Evolutionary conservation across 2,329 filamentous ascomycete genomes (phyloP).

Genomic region (Claviceps sp.): DNA sequence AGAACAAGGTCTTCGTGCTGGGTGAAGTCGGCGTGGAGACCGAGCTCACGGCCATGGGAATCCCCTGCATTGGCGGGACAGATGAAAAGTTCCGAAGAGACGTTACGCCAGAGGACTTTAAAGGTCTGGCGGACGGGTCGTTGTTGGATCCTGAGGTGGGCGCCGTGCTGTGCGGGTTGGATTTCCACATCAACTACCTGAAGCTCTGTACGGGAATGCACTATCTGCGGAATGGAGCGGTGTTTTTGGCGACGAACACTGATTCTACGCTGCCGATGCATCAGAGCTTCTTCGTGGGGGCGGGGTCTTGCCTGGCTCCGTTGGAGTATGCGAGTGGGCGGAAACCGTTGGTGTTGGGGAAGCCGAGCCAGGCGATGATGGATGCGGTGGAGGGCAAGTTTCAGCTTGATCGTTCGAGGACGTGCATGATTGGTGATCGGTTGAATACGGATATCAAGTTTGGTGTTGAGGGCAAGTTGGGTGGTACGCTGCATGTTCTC

Average conservation of each 20-base stretch:
- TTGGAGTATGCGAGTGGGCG: constrained; percentile 57
- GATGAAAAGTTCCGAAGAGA: constrained; percentile 67
- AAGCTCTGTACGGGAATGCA: constrained; percentile 78
- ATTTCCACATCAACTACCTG: constrained; percentile 91
- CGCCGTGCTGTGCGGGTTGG: constrained; percentile 76
- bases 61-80: constrained; percentile 76
- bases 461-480: constrained; percentile 78
- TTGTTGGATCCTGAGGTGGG: constrained; percentile 78
- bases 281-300: constrained; percentile 78
- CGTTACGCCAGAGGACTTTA: constrained; percentile 69
- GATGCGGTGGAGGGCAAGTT: constrained; percentile 96
- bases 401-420: constrained; percentile 65
- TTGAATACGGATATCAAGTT: constrained; percentile 95
- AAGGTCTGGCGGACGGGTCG: constrained; percentile 59
- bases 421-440: constrained; percentile 93
- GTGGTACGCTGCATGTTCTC: constrained; percentile 80
- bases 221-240: constrained; percentile 69
- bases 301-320: constrained; percentile 69
- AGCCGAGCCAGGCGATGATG: constrained; percentile 99
- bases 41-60: constrained; percentile 67
- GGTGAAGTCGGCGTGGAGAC: constrained; percentile 86
- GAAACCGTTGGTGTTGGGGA: constrained; percentile 70
- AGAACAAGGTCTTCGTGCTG: constrained; percentile 88
- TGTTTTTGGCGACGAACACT: constrained; percentile 85
- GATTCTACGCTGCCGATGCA: constrained; percentile 81